Evolutionary conservation across 352 stramenopile species (phyloP).

Genomic region (Pythium aristosporum): DNA sequence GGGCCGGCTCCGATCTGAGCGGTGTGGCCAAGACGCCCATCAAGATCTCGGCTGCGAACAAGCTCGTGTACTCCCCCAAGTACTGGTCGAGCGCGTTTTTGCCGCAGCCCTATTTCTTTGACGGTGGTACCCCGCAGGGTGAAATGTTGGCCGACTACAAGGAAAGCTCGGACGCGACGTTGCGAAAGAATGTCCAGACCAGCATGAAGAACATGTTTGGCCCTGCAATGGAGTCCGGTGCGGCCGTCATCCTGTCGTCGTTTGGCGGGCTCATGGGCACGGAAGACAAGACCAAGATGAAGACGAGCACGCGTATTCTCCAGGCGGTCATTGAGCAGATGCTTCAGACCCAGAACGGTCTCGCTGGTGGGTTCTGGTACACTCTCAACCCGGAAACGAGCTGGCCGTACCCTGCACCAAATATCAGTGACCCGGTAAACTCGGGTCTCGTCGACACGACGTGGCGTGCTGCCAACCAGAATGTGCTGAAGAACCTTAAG

Average conservation of each 20-base stretch:
- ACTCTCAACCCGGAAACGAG: conserved; percentile 76
- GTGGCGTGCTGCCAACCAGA: conserved; percentile 71
- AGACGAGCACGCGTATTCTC: conserved; percentile 76
- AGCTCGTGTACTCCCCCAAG: conserved; percentile 81
- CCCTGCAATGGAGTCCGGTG: conserved; percentile 49
- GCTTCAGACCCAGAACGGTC: conserved; percentile 41
- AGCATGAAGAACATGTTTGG: conserved; percentile 88
- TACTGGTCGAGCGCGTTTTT: conserved; percentile 72
- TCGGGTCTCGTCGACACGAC: conserved; percentile 70
- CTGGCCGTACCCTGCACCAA: conserved; percentile 76
- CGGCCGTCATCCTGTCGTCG: conserved; percentile 73
- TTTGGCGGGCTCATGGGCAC: conserved; percentile 75
- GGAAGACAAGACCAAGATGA: conserved; percentile 49
- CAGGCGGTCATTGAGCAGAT: conserved; percentile 65
- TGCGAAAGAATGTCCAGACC: conserved; percentile 61
- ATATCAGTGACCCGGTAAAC: conserved; percentile 48
- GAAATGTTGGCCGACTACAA: conserved; percentile 66
- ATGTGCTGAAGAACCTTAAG: conserved; percentile 55
- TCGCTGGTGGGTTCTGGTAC: conserved; percentile 81
- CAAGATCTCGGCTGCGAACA: conserved; percentile 53
- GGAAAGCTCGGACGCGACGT: conserved; percentile 48
- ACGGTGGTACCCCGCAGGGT: conserved; percentile 39
- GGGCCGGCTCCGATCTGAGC: conserved; percentile 64
- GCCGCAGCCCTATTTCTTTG: conserved; percentile 71
- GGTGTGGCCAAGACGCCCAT: conserved; percentile 50